phyloP scores from a whole-genome alignment of 129 eudicot genomes.

The Saposhnikovia divaricata region DNA sequence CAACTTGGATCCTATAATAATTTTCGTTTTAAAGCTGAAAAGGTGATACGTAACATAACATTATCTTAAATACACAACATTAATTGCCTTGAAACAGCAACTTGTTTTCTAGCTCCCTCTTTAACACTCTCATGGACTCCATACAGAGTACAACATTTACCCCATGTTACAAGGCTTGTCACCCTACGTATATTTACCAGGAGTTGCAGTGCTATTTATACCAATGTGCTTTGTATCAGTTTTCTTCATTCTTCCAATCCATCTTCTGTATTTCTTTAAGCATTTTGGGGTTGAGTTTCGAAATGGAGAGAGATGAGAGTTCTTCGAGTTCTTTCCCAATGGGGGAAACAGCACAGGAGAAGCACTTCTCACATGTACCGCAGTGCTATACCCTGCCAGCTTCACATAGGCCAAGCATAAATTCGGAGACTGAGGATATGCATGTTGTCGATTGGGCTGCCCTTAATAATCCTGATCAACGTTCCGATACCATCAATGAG shows the following conservation, averaged over 20 bases:
- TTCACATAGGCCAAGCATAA: slow-evolving; percentile 22
- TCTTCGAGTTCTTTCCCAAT: slow-evolving; percentile 24
- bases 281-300: neutral
- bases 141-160: too few species aligned
- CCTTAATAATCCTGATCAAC: slow-evolving; percentile 24
- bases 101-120: too few species aligned
- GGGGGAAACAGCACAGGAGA: slow-evolving; percentile 57
- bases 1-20: neutral
- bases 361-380: slow-evolving; percentile 39
- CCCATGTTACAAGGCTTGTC: neutral
- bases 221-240: neutral
- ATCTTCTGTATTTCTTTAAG: neutral
- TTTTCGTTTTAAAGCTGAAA: neutral
- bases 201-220: neutral
- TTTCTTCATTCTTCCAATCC: neutral
- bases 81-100: neutral
- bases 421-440: slow-evolving; percentile 22
- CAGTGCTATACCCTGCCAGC: slow-evolving; percentile 34
- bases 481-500: slow-evolving; percentile 20
- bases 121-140: neutral
- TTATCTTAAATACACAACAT: neutral
- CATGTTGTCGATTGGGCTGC: slow-evolving; percentile 42
- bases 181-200: neutral
- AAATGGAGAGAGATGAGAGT: slow-evolving; percentile 26
- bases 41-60: neutral